Evolutionary conservation across 2,329 filamentous ascomycete species (phyloP), one percentile per base, ranked within the genome.

Genomic region (Rhynchosporium graminicola): DNA sequence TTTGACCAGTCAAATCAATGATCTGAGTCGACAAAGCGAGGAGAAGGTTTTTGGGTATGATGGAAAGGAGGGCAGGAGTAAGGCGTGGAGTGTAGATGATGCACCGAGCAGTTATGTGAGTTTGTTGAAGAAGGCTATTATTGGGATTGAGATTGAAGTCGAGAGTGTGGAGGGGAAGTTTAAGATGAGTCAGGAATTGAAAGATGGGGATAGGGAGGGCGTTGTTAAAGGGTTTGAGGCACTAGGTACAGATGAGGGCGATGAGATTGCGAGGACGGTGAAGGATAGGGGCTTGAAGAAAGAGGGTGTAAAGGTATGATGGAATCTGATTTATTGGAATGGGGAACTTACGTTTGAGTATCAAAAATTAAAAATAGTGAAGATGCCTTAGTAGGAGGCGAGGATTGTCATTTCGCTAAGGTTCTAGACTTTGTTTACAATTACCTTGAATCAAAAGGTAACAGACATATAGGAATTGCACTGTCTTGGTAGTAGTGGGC

Each of bases 121-220:
- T 7, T 67, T 87, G 10, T 66, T 87, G 69, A 82, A 81, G 73
- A 87, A 83, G 75, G 79, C 75, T 46, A 85, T 88, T 50, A 80
- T 87, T 38, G 85, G 86, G 0, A 79, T 88, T 13, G 83, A 88
- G 70, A 83, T 89, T 47, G 73, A 75, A 47, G 79, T 88, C 61
- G 78, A 80, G 0, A 71, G 78, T 4, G 71, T 88, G 40, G 80
- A 82, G 55, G 85, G 86, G 12, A 87, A 87, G 75, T 86, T 83
- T 67, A 88, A 89, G 76, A 87, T 87, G 86, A 87, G 83, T 66
- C 86, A 88, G 74, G 85, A 88, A 69, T 77, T 80, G 77, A 61
- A 71, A 0, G 69, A 72, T 1, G 83, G 78, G 0, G 86, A 88
- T 69, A 72, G 80, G 0, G 74, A 81, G 28, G 86, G 87, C 0